Base-by-base conservation (phyloP, 2,329 filamentous ascomycete genomes). In the Trichoderma oligosporum region DNA sequence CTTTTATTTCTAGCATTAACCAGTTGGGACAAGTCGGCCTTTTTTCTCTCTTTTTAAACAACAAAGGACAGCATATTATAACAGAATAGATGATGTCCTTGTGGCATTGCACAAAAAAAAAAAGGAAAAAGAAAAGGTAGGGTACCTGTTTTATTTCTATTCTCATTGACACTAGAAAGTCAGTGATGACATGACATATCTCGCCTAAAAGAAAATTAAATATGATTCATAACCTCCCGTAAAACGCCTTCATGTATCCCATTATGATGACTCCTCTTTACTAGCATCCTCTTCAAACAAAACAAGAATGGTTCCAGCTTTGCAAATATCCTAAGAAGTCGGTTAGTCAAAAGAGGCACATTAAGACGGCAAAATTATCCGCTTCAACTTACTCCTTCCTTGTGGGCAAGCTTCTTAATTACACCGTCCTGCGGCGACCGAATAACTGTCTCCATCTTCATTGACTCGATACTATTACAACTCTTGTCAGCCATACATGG, bases 401-500 rank as follows among this genome's bases (percentile, higher is more conserved):
- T 84, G 68, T 91, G 88, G 36, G 87, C 86, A 57, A 92, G 73
- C 68, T 83, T 87, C 70, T 88, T 85, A 60, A 92, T 81, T 1
- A 84, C 76, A 6, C 88, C 88, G 58, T 83, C 81, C 61, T 89
- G 86, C 7, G 88, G 88, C 52, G 87, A 89, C 60, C 88, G 81
- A 64, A 92, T 91, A 1, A 91, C 86, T 1, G 88, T 92, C 70
- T 92, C 88, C 88, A 92, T 92, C 78, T 92, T 92, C 88, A 92
- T 92, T 58, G 88, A 91, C 73, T 92, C 88, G 66, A 92, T 91
- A 1, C 83, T 85, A 14, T 14, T 45, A 12, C 8, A 11, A n/a
- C 2, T 36, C 56, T 73, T 61, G 73, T 69, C 49, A 65, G 31
- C 4, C 20, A 3, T 18, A 27, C 16, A 74, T 73, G 60, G 73